phyloP scores from a whole-genome alignment of 495 filamentous ascomycete species.

The Daldinia concentrica region DNA sequence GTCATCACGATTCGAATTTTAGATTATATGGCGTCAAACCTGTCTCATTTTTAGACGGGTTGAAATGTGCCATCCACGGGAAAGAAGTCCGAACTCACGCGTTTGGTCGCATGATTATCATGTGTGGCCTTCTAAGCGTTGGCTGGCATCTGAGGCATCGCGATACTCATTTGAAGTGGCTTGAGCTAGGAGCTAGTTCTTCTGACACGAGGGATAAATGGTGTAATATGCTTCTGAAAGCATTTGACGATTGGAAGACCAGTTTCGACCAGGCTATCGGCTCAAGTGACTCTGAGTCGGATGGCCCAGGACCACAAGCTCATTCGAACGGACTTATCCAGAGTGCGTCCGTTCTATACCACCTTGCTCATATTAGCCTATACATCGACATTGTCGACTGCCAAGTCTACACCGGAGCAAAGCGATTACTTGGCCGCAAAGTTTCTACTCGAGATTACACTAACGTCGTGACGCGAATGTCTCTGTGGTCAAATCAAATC shows the following conservation, averaged over 20 bases:
- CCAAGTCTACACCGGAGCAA: constrained; percentile 90
- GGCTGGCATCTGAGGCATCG: constrained; percentile 97
- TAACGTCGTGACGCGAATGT: constrained; percentile 82
- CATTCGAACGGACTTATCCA: constrained; percentile 84
- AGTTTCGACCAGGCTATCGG: constrained; percentile 80
- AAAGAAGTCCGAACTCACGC: constrained; percentile 89
- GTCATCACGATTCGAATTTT: constrained; percentile 81
- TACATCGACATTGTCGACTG: constrained; percentile 95
- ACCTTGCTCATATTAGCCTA: constrained; percentile 93
- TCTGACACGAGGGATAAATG: constrained; percentile 88
- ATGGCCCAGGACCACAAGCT: constrained; percentile 48
- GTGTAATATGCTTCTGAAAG: constrained; percentile 82
- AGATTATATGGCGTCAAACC: constrained; percentile 85
- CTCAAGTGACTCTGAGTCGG: constrained; percentile 52
- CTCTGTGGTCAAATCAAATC: constrained; percentile 81
- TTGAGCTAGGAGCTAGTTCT: constrained; percentile 71
- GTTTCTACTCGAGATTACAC: constrained; percentile 82
- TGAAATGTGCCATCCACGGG: constrained; percentile 89
- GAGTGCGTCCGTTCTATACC: constrained; percentile 85
- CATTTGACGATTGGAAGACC: constrained; percentile 93
- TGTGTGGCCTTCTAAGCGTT: constrained; percentile 92
- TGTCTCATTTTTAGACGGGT: constrained; percentile 86
- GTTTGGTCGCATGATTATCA: constrained; percentile 92
- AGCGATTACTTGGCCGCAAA: constrained; percentile 82
- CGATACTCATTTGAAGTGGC: constrained; percentile 88